Evolutionary conservation across 768 basidiomycete genomes (phyloP).

Genomic region (Mycena haematopus): DNA sequence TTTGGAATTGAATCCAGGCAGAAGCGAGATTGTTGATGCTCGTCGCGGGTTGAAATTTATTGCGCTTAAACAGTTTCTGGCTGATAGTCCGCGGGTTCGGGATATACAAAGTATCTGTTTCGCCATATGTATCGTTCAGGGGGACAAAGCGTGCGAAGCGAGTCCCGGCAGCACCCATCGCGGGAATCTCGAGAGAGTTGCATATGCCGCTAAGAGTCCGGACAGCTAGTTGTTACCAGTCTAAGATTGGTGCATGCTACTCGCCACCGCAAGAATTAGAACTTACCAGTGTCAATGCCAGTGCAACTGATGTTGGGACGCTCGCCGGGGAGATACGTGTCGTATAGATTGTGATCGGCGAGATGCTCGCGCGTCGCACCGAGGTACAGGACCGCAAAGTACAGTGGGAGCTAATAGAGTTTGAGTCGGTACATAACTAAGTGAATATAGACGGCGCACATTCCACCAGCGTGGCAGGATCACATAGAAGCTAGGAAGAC

Average conservation of each 20-base stretch:
- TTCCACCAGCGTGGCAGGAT: conserved; percentile 21
- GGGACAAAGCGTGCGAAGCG: conserved; percentile 25
- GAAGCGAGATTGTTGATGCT: conserved; percentile 20
- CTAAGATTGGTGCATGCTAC: background rate
- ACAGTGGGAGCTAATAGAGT: conserved; percentile 17
- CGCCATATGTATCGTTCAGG: conserved; percentile 18
- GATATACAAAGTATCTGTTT: conserved; percentile 13
- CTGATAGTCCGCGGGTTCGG: conserved; percentile 26
- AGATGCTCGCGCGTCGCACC: conserved; percentile 16
- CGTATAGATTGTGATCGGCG: conserved; percentile 17
- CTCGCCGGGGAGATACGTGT: conserved; percentile 24
- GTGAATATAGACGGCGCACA: background rate
- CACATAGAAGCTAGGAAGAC: conserved; percentile 3
- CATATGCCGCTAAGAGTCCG: conserved; percentile 22
- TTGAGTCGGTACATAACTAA: no score
- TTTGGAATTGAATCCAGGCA: conserved; percentile 21
- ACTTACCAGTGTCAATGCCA: conserved; percentile 19
- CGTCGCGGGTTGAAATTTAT: conserved; percentile 18
- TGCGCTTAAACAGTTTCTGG: conserved; percentile 23
- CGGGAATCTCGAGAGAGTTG: conserved; percentile 23
- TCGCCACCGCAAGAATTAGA: background rate
- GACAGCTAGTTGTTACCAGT: background rate
- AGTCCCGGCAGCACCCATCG: conserved; percentile 15
- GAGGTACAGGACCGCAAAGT: conserved; percentile 19
- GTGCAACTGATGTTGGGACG: conserved; percentile 8